Evolutionary conservation across 1,284 basidiomycete genomes (phyloP), one percentile per base, ranked within the genome.

Genomic region (Puccinia brachypodii): DNA sequence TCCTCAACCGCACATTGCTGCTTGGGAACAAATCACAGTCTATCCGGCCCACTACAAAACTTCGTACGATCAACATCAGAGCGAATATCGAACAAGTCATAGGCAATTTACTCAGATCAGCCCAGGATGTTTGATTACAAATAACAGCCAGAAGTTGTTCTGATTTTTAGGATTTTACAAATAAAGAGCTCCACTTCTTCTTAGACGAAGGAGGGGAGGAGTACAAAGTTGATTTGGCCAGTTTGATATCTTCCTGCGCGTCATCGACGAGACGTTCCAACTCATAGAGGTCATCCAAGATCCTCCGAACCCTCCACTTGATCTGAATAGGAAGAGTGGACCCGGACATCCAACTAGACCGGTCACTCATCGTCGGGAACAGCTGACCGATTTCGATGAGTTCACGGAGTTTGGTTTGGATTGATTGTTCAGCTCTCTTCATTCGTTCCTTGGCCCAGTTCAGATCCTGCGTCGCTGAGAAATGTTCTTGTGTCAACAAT

Each of bases 401-500:
- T 19, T 77, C 62, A 3, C 47, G 44, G 3, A 68, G 47, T 40
- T 53, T 66, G 28, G 36, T 33, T 50, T 77, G 28, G 3, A 77
- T 69, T 9, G 33, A 14, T 11, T 68, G 44, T 69, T 77, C 76
- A 2, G 64, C 58, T 56, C 50, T 31, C 36, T 77, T 69, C 47
- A 77, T 53, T 31, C 50, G 13, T 31, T 53, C 19, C 40, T 53
- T 66, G 8, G 60, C 56, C 47, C 36, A 64, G 19, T 44, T 33
- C 14, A 58, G 42, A 77, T 77, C 62, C 16, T 77, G 58, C n/a
- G n/a, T 66, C 11, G 76, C 62, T 53, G 76, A 36, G 25, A 77
- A 77, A 33, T 62, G 42, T 14, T 47, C 31, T 60, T 77, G 56
- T 72, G 91, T 88, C 0, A 94, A 92, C 0, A 98, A 89, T 44